Evolutionary conservation across 1,139 yeast genomes (phyloP), one percentile per base, ranked within the genome.

Genomic region (Suhomyces ambrosiae): DNA sequence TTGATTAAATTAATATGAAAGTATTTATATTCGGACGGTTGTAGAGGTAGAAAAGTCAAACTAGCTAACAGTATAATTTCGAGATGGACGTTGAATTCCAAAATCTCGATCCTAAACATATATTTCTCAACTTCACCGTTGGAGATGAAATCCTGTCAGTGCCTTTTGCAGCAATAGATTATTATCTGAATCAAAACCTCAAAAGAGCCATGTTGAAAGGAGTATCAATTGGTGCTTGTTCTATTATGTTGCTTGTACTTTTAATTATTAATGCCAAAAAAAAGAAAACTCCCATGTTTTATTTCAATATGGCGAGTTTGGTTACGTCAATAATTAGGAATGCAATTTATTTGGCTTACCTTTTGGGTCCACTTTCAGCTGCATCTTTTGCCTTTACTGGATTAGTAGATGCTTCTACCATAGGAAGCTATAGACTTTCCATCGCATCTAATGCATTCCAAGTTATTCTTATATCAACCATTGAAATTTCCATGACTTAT

Each of bases 401-500:
- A 1, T 48, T 54, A 56, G 63, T 45, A 54, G 63, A 42, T 37
- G 57, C 44, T 4, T 28, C 26, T 1, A 21, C 31, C 10, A 12
- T 22, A 14, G 26, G 27, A 3, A 30, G 38, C 4, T 41, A 33
- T 23, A 19, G 14, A 5, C 23, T 78, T 1, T 71, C 80, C 7
- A 74, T 80, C 10, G 86, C 85, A 1, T 67, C 86, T 0, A 77
- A 80, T 47, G 69, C 79, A 5, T 62, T 85, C 40, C 80, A 82
- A 47, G 69, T 82, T 8, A 46, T 87, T 4, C 61, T 88, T 34
- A 70, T 86, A 7, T 61, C 71, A 0, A 64, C 78, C 8, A 75
- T 90, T 34, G 85, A 87, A 54, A 41, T 65, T 0, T 82, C 95
- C 0, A 65, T 90, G 52, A 68, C 80, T 2, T 79, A 80, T 52